Evolutionary conservation across 257 asterid species (phyloP).

Genomic region (Craterostigma plantagineum): DNA sequence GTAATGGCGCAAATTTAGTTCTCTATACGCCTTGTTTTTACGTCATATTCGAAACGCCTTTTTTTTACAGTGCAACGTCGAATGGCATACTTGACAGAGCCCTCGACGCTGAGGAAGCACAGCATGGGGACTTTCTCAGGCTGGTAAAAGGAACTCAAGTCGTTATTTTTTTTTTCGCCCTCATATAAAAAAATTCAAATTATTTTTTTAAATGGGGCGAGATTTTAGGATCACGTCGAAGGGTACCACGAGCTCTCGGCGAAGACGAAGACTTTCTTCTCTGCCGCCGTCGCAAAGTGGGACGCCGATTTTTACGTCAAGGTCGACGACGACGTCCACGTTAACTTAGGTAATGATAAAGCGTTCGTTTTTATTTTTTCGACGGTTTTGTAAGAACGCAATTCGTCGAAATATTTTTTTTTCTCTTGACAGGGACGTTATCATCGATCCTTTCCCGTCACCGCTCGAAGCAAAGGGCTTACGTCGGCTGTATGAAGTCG

Average conservation of each 20-base stretch:
- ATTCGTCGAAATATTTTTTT: conserved; percentile 6
- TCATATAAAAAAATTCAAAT: background rate
- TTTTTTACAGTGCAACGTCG: conserved; percentile 55
- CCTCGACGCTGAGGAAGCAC: conserved; percentile 93
- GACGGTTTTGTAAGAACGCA: background rate
- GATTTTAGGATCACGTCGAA: conserved; percentile 69
- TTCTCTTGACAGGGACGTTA: conserved; percentile 56
- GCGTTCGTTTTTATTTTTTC: too few species aligned
- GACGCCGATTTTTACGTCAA: conserved; percentile 95
- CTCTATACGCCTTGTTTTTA: too few species aligned
- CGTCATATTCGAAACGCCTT: too few species aligned
- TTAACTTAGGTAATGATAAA: conserved; percentile 71
- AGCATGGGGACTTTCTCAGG: conserved; percentile 83
- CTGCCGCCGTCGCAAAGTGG: conserved; percentile 86
- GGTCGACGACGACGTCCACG: conserved; percentile 94
- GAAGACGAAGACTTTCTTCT: conserved; percentile 76
- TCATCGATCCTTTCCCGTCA: conserved; percentile 93
- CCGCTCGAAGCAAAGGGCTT: conserved; percentile 76
- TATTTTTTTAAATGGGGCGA: background rate
- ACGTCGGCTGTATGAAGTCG: conserved; percentile 96
- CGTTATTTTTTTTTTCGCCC: background rate
- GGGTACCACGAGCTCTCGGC: conserved; percentile 96
- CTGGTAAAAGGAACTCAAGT: conserved; percentile 33
- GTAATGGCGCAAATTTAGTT: too few species aligned
- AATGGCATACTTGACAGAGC: conserved; percentile 91